Base-by-base conservation (phyloP, 441 rosid species). In the Caryocar brasiliense region DNA sequence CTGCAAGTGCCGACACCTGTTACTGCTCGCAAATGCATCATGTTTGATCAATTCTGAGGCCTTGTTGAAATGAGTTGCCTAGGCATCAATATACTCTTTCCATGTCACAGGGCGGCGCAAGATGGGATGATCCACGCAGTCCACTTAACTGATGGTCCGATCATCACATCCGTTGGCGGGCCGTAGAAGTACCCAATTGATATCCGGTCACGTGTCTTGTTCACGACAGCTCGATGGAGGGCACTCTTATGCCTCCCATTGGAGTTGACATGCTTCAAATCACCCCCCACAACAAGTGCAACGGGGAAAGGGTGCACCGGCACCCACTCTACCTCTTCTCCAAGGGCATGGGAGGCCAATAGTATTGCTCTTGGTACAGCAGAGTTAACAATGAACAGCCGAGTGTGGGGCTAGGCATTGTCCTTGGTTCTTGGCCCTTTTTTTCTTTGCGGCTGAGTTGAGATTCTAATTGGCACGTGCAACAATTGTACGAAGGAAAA, bases 371-470 rank as follows among this genome's bases (percentile, higher is more conserved):
- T n/a, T 75, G 82, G 59, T 75, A 56, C 6, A 84, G 56, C 27
- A 83, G 32, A 13, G 84, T 77, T 44, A 84, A 7, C 36, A 84
- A 40, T 4, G 73, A 62, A 5, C 84, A 47, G 58, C 88, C 2
- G 84, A 75, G 61, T 84, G 86, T 1, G 86, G 69, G 2, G 83
- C 80, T 23, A 81, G 60, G 58, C 93, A 78, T 71, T 69, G 59
- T 28, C 68, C 80, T 7, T 38, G 64, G 22, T 42, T 51, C 0
- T 78, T 78, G 43, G n/a, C n/a, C n/a, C n/a, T n/a, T n/a, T n/a
- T n/a, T n/a, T n/a, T n/a, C n/a, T n/a, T n/a, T n/a, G n/a, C n/a
- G n/a, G n/a, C n/a, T n/a, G n/a, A n/a, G n/a, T n/a, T n/a, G n/a
- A n/a, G n/a, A n/a, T n/a, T n/a, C n/a, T n/a, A n/a, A n/a, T n/a